Evolutionary conservation across 176 grass and related monocot species (phyloP).

Genomic region (Aegilops tauschii): DNA sequence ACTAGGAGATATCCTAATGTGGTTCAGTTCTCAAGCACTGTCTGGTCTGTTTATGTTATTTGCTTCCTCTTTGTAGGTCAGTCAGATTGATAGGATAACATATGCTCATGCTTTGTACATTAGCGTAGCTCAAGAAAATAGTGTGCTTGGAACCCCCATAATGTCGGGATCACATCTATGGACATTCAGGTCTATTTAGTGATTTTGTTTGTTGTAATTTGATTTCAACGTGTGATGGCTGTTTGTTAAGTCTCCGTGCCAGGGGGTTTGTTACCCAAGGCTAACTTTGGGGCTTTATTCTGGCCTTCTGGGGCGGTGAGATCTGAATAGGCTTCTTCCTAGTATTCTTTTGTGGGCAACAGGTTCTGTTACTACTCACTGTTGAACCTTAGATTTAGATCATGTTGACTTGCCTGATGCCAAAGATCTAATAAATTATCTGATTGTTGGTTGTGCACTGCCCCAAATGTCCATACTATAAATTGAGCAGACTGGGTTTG

Average conservation of each 20-base stretch:
- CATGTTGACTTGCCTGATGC: constrained; percentile 14
- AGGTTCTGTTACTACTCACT: neutral
- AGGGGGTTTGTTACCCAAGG: neutral
- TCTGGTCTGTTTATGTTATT: neutral
- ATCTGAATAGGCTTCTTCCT: neutral
- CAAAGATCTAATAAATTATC: neutral
- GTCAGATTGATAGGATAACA: neutral
- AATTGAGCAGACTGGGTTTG: neutral
- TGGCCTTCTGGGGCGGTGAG: neutral
- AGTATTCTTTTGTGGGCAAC: neutral
- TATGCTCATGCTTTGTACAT: neutral
- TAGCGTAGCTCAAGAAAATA: constrained; percentile 6
- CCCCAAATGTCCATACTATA: constrained; percentile 9
- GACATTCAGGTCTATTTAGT: neutral
- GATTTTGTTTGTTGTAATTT: constrained; percentile 9
- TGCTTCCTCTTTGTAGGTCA: neutral
- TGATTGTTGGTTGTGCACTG: neutral
- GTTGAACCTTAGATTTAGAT: constrained; percentile 15
- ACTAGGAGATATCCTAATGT: neutral
- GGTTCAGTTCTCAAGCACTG: neutral
- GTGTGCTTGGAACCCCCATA: neutral
- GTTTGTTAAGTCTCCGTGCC: neutral
- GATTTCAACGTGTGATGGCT: neutral
- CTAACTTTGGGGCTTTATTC: neutral
- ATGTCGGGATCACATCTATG: neutral